Base-by-base conservation (phyloP, 306 rosid genomes). In the Dalbergia cochinchinensis region DNA sequence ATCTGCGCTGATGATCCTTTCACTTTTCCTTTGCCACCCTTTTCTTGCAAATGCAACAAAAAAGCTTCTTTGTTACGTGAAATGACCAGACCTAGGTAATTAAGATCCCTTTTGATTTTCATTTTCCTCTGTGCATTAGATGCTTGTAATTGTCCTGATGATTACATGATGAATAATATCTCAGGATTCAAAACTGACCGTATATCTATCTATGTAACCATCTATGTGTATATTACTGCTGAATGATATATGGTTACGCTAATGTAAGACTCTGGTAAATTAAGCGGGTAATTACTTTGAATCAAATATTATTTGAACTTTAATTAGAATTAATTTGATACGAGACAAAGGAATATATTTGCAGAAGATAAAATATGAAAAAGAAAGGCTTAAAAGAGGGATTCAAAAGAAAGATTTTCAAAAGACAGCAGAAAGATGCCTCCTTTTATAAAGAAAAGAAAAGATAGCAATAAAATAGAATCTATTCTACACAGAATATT, bases 391-490 rank as follows among this genome's bases (percentile, higher is more conserved):
- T 53, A 22, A 75, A 41, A 69, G 35, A 61, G 22, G 78, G 70
- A 78, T 73, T 82, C 59, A 74, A 72, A 85, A 78, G 77, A 76
- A 50, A 55, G 75, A 35, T 78, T 79, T 79, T 69, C 62, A 73
- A 81, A 85, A 85, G 85, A 77, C 20, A 83, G 81, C 76, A 83
- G 90, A 89, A 89, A 86, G 88, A 88, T 62, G 35, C 67, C 81
- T 80, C 83, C 85, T 90, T 91, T 86, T 80, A 75, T 77, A 86
- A 89, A 86, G 88, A 83, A 83, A 76, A 61, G 53, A 72, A 87
- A 73, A 71, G 86, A 84, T 65, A 76, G 78, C 87, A 81, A 83
- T 77, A 87, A 86, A 82, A 83, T 85, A 72, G 91, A 88, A 86
- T 89, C 96, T 74, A 78, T 78, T 85, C 86, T 65, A 74, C 78